Conservation (phyloP, 2,329 filamentous ascomycete species). For the Gliomastix tumulicola region DNA sequence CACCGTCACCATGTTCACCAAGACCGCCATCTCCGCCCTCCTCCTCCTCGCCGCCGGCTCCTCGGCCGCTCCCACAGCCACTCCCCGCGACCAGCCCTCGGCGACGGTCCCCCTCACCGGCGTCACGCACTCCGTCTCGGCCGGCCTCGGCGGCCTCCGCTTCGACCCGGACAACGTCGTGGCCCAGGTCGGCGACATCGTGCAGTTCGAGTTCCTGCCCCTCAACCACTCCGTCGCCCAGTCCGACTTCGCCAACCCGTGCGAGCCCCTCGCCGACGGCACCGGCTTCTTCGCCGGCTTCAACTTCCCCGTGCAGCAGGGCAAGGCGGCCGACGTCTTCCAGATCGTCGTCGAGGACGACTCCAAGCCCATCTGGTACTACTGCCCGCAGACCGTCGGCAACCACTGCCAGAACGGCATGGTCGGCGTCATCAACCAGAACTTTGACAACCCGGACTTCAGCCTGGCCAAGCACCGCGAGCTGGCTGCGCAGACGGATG, state of each 20-base stretch:
- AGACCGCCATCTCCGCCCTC: constrained; percentile 34
- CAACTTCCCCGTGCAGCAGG: constrained; percentile 24
- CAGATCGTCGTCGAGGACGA: constrained; percentile 30
- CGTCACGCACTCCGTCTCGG: constrained; percentile 37
- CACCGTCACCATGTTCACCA: constrained; percentile 31
- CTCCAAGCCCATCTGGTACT: constrained; percentile 33
- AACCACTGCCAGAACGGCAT: constrained; percentile 41
- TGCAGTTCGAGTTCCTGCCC: constrained; percentile 50
- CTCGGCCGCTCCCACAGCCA: constrained; percentile 20
- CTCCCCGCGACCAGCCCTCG: constrained; percentile 15
- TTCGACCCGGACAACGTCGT: constrained; percentile 44
- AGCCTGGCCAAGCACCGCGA: constrained; percentile 25
- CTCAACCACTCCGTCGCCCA: constrained; percentile 41
- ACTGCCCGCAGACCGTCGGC: constrained; percentile 31
- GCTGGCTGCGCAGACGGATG: constrained; percentile 17
- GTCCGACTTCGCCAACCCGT: constrained; percentile 33
- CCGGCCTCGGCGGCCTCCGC: constrained; percentile 33
- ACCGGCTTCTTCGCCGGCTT: constrained; percentile 39
- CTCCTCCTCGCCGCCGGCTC: constrained; percentile 40
- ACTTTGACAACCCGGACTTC: constrained; percentile 18
- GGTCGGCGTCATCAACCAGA: constrained; percentile 38
- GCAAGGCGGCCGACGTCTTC: constrained; percentile 33
- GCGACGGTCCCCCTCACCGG: constrained; percentile 26
- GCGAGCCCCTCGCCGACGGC: constrained; percentile 26
- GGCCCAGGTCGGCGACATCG: constrained; percentile 38